Evolutionary conservation across 768 basidiomycete species (phyloP), one percentile per base, ranked within the genome.

Genomic region (Fibroporia radiculosa): DNA sequence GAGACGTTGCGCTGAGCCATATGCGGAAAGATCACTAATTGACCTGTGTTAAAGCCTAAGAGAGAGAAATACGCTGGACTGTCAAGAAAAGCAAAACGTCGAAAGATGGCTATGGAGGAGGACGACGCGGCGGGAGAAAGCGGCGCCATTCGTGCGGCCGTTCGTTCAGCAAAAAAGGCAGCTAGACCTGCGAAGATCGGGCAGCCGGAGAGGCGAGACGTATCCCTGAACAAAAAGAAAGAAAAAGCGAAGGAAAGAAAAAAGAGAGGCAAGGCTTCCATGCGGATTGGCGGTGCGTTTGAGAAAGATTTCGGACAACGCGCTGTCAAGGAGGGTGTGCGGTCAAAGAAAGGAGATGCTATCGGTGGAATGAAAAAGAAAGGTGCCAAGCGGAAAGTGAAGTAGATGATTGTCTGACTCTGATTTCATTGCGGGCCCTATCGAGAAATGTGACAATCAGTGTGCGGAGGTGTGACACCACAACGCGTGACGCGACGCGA

Each of bases 121-220:
- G 90, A 93, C 51, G 75, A 78, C 40, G 80, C 81, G 44, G 45
- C 66, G 3, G 75, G 73, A 13, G 78, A 80, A 44, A 66, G 62
- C 26, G 72, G 69, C 19, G 67, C 73, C 7, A 65, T 85, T 35
- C 71, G 75, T 31, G 84, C 86, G 13, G 82, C 92, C 1, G 85
- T 96, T 51, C 85, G 93, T 44, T 77, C 78, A 11, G 92, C 87
- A 8, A 97, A 98, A 67, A 93, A 84, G 65, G 72, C 80, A 6
- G 65, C 69, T 27, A 75, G 77, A 52, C 85, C 85, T 1, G 65
- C 65, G 8, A 96, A 89, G 71, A 90, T 93, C 50, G 83, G 85
- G 29, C 62, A 71, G 34, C 68, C 73, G 25, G 66, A 72, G 54
- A 51, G 53, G 48, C 56, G 59, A 18, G 48, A 60, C 16, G 53